Base-by-base conservation (phyloP, 2,329 filamentous ascomycete genomes). In the Epichloe sibirici region DNA sequence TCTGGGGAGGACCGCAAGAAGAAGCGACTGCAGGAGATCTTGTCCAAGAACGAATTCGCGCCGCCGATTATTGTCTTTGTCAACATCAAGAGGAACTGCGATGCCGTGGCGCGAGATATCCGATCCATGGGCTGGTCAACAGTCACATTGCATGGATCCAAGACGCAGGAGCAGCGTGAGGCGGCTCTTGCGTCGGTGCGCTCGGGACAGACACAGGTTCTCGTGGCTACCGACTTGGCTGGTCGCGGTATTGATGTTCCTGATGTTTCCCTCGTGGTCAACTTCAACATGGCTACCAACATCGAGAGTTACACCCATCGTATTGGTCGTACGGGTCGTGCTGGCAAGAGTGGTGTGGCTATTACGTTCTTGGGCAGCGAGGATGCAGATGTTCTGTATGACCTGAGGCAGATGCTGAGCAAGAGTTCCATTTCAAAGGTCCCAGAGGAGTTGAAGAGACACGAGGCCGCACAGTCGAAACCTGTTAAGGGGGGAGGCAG, bases 41-140 rank as follows among this genome's bases (percentile, higher is more conserved):
- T 98, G 40, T 75, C 79, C 47, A 90, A 86, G 1, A 77, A 83
- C 59, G 85, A 90, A 58, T 97, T 90, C 70, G 76, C 79, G 7
- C 81, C 91, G 8, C 93, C 93, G 15, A 95, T 98, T 68, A 98
- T 98, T 62, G 90, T 98, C 57, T 98, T 98, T 67, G 93, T 98
- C 79, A 98, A 98, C 70, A 96, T 97, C 82, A 97, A 97, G 73
- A 87, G 90, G 61, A 97, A 97, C 73, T 97, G 91, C 73, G 93
- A 98, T 67, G 88, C 89, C 54, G 86, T 98, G 47, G 91, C 91
- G 3, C 81, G 88, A 56, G 91, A 97, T 65, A 93, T 98, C 74
- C 93, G 95, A 65, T 80, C 86, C 50, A 93, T 93, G 83, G 93
- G 93, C 61, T 93, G 90, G 76, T 87, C 82, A 21, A 82, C 86